Conservation (phyloP, 176 grass and related monocot genomes). For the Oryza brachyantha region DNA sequence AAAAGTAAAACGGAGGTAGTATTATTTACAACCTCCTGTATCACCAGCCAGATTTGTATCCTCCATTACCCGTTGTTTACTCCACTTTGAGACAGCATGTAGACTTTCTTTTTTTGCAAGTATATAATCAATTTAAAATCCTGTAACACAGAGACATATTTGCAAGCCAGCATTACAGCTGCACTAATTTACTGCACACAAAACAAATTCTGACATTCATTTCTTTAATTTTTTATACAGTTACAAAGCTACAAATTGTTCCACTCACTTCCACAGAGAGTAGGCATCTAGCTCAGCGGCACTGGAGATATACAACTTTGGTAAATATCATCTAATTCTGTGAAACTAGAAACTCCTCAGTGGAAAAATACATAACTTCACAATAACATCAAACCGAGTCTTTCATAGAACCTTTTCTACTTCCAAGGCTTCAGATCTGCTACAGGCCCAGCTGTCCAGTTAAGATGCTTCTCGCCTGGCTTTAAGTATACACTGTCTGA, state of each 20-base stretch:
- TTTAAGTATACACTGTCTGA: slow-evolving; percentile 47
- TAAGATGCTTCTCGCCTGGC: slow-evolving; percentile 62
- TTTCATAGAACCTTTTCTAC: slow-evolving; percentile 7
- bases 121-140: neutral
- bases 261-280: neutral
- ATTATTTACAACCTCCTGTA: neutral
- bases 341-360: slow-evolving; percentile 14
- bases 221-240: slow-evolving; percentile 40
- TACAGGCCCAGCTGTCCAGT: slow-evolving; percentile 67
- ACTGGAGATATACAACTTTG: neutral
- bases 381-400: neutral
- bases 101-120: neutral
- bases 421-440: slow-evolving; percentile 85
- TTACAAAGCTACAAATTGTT: slow-evolving; percentile 29
- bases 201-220: neutral
- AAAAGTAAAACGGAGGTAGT: too few species aligned
- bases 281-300: slow-evolving; percentile 1
- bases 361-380: slow-evolving; percentile 13
- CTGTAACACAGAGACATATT: neutral
- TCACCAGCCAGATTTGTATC: neutral
- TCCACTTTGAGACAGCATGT: neutral
- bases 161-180: neutral
- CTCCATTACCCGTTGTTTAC: too few species aligned
- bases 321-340: slow-evolving; percentile 17
- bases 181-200: neutral